These are phyloP conservation scores for Singerocomus inundabilis DNA, from an alignment of 1,284 basidiomycete species.

Conservation along the genomic window DNA sequence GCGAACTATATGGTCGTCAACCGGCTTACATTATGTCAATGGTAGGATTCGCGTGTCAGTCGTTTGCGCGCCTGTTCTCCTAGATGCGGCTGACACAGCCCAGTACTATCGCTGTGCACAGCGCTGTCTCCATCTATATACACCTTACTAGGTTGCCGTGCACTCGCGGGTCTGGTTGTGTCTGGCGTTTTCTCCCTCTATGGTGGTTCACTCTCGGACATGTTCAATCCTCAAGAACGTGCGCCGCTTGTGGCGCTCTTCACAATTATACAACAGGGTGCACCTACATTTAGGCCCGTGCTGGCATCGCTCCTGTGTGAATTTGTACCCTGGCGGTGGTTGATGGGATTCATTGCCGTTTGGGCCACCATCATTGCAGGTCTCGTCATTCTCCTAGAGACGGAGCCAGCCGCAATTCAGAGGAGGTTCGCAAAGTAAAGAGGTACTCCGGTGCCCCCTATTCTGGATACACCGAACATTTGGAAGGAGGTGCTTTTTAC, in stretches of 20 bases:
- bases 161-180: conserved; percentile 24
- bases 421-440: conserved; percentile 15
- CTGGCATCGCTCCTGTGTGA: conserved; percentile 25
- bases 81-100: conserved; percentile 6
- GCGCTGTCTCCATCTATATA: conserved; percentile 23
- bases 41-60: conserved; percentile 26
- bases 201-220: conserved; percentile 28
- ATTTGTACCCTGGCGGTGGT: conserved; percentile 28
- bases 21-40: conserved; percentile 23
- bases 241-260: conserved; percentile 27
- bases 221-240: conserved; percentile 29
- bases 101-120: conserved; percentile 26
- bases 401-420: conserved; percentile 21
- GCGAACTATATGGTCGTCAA: conserved; percentile 29
- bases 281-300: conserved; percentile 29
- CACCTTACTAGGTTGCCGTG: conserved; percentile 17
- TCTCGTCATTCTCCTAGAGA: conserved; percentile 25
- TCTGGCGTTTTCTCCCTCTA: conserved; percentile 30
- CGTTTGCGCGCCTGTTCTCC: neutral
- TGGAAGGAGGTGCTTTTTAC: conserved; percentile 22
- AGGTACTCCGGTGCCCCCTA: neutral
- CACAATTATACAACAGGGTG: conserved; percentile 29
- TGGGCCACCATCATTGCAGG: conserved; percentile 23
- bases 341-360: conserved; percentile 23
- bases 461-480: conserved; percentile 4